These are phyloP conservation scores for Phytophthora chlamydospora DNA, from an alignment of 352 stramenopile genomes.

Conservation along the genomic window DNA sequence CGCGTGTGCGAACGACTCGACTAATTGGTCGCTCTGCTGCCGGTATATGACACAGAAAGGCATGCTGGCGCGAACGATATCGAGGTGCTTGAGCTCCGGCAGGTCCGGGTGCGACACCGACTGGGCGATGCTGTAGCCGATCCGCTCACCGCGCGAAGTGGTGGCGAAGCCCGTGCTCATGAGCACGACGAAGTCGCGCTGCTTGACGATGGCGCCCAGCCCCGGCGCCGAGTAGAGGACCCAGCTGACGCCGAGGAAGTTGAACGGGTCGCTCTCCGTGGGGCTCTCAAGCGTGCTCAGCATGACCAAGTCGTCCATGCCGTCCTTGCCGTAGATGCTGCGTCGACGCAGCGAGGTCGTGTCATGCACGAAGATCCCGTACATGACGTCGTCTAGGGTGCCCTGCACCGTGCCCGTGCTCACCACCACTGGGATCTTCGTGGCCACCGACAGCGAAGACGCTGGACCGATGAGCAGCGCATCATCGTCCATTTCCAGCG, in stretches of 20 bases:
- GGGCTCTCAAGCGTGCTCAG: constrained; percentile 43
- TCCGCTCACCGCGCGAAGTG: constrained; percentile 47
- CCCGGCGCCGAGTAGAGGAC: constrained; percentile 46
- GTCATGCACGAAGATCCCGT: constrained; percentile 50
- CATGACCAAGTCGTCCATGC: constrained; percentile 48
- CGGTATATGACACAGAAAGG: constrained; percentile 53
- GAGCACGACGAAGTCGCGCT: constrained; percentile 53
- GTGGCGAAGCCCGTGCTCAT: constrained; percentile 35
- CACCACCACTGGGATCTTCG: constrained; percentile 42
- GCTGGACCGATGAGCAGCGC: constrained; percentile 50
- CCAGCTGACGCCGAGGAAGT: constrained; percentile 52
- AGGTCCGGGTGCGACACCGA: constrained; percentile 54
- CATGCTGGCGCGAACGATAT: constrained; percentile 47
- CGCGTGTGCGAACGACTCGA: constrained; percentile 53
- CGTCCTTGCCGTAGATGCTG: constrained; percentile 39
- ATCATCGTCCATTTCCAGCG: constrained; percentile 10
- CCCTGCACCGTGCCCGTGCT: constrained; percentile 42
- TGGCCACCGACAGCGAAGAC: constrained; percentile 48
- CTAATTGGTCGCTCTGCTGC: constrained; percentile 38
- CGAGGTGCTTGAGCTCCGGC: constrained; percentile 39
- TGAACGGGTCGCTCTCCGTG: constrained; percentile 45
- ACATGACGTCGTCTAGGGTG: constrained; percentile 60
- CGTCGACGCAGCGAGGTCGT: constrained; percentile 39
- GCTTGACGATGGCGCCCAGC: constrained; percentile 34
- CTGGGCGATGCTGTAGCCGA: constrained; percentile 52